Conservation (phyloP, 768 basidiomycete genomes). For the Termitomyces sp. region DNA sequence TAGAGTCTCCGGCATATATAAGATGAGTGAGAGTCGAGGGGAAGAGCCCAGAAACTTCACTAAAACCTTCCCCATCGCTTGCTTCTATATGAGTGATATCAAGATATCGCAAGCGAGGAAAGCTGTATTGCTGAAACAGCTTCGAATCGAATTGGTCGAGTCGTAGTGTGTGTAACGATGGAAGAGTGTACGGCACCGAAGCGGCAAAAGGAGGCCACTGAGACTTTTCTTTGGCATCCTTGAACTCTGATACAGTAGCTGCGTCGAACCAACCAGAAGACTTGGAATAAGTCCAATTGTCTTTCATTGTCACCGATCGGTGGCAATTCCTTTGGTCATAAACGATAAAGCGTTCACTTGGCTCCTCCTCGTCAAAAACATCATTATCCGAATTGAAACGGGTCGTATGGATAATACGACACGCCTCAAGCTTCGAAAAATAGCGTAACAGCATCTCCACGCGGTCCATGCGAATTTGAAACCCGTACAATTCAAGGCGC, state of each 20-base stretch:
- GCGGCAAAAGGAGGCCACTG: neutral
- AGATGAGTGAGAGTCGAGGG: neutral
- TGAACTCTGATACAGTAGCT: neutral
- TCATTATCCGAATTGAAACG: neutral
- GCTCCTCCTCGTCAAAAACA: neutral
- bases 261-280: neutral
- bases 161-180: neutral
- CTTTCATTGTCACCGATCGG: neutral
- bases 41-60: neutral
- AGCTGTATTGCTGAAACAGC: neutral
- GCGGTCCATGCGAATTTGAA: neutral
- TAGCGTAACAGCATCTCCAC: constrained; percentile 2
- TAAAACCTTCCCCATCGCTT: neutral
- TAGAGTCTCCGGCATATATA: too few relatives aligned
- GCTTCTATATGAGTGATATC: neutral
- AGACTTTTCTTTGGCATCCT: neutral
- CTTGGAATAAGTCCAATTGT: neutral
- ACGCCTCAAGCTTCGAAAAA: neutral
- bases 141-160: neutral
- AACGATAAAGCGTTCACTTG: neutral
- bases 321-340: neutral
- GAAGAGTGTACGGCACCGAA: neutral
- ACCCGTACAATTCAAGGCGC: neutral
- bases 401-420: neutral
- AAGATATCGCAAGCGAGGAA: neutral